A percentile compares a stretch with the other conserved stretches of the same genome.
Conservation (phyloP, 148 eudicot species). For the Simmondsia chinensis region DNA sequence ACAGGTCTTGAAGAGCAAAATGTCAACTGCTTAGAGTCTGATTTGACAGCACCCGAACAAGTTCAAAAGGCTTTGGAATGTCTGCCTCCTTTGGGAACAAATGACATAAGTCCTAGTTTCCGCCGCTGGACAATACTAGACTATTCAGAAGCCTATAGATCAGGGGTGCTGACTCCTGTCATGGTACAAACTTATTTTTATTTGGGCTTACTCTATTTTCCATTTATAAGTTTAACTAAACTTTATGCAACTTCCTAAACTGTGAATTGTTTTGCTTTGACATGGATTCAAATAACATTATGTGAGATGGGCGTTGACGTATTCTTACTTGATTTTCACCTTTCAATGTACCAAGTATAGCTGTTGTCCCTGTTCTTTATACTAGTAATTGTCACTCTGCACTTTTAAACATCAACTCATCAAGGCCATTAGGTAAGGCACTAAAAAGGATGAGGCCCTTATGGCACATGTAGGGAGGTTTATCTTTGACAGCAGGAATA, state of each 20-base stretch:
- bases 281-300: too few species aligned
- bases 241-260: too few species aligned
- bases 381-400: background rate
- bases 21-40: conserved; percentile 26
- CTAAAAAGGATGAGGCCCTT: too few species aligned
- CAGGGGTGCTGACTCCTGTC: conserved; percentile 56
- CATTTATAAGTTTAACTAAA: background rate
- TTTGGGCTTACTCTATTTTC: background rate
- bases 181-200: conserved; percentile 35
- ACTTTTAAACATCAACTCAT: background rate
- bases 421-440: too few species aligned
- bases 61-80: conserved; percentile 64
- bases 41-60: conserved; percentile 39
- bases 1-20: conserved; percentile 47
- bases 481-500: too few species aligned
- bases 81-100: conserved; percentile 26
- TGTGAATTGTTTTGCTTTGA: background rate
- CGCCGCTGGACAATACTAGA: conserved; percentile 68
- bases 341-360: background rate
- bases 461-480: too few species aligned
- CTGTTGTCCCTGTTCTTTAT: background rate
- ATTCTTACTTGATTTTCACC: background rate
- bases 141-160: conserved; percentile 66
- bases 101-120: conserved; percentile 32
- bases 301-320: too few species aligned